Base-by-base conservation (phyloP, 106 monocot species). In the Ottelia alismoides region DNA sequence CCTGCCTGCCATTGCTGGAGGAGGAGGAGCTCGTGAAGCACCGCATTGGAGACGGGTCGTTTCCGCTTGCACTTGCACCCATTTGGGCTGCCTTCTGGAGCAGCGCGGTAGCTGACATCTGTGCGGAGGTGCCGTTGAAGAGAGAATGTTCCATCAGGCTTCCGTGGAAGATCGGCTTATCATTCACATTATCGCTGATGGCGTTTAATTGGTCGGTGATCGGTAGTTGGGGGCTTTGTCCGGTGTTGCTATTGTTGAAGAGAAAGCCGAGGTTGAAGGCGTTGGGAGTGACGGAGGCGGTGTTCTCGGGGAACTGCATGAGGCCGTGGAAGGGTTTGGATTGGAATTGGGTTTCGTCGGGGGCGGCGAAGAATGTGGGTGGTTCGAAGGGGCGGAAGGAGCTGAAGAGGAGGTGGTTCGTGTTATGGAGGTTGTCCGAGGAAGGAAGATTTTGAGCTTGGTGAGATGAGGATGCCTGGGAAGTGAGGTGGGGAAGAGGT, bases 31-130 rank as follows among this genome's bases (percentile, higher is more conserved):
- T 48, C 27, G 56, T 68, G 58, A 66, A 71, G 20, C 66, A 70
- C 40, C 77, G 57, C 40, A 76, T 7, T 3, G 73, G 20, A 22
- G 62, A 67, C 9, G 24, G 46, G 31, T 23, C 27, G 17, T 56
- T 19, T 0, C 21, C 45, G 58, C 49, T 67, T 23, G 58, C 51
- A 7, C 49, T 66, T 18, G 80, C 76, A 0, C 85, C 85, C 75
- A 85, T 80, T 49, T 85, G 73, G 2, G 79, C 72, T 0, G 85
- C 85, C 62, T 80, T 85, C 64, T 85, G 85, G 17, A 85, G 70
- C 48, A 85, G 58, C 2, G 85, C 85, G 21, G 85, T 85, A 20
- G 85, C 85, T 0, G 85, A 85, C 73, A 85, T 73, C 64, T 80
- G 77, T 0, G 80, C 72, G 24, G 56, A n/a, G n/a, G n/a, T n/a